A percentile compares a stretch with the other conserved stretches of the same genome.
phyloP scores from a whole-genome alignment of 1,284 basidiomycete species.

The Austroboletus novae-zelandiae region DNA sequence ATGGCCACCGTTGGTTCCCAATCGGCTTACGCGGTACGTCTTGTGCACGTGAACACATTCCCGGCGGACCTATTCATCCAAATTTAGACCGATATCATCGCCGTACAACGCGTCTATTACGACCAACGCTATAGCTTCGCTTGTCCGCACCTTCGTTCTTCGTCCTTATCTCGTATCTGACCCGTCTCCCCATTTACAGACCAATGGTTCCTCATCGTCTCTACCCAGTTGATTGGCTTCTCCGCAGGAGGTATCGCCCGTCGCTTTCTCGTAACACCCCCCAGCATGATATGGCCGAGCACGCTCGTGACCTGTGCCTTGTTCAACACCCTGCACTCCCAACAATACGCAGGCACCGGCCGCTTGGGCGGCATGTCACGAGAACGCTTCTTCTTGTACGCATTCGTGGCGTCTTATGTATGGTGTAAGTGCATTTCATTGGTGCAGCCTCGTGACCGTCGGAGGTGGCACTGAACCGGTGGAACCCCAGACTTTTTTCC shows the following conservation, averaged over 20 bases:
- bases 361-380: slow-evolving; percentile 43
- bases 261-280: slow-evolving; percentile 44
- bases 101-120: slow-evolving; percentile 39
- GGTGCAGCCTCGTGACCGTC: neutral
- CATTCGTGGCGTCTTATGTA: slow-evolving; percentile 38
- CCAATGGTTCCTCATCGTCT: slow-evolving; percentile 39
- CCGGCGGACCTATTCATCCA: slow-evolving; percentile 38
- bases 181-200: slow-evolving; percentile 14
- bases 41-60: neutral
- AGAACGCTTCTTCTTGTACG: slow-evolving; percentile 51
- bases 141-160: slow-evolving; percentile 26
- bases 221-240: slow-evolving; percentile 46
- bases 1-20: slow-evolving; percentile 52
- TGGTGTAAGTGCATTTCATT: slow-evolving; percentile 43
- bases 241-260: slow-evolving; percentile 46
- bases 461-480: slow-evolving; percentile 10
- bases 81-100: slow-evolving; percentile 46
- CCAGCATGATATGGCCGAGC: slow-evolving; percentile 51
- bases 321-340: slow-evolving; percentile 57
- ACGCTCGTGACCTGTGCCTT: slow-evolving; percentile 52
- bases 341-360: slow-evolving; percentile 46
- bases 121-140: slow-evolving; percentile 33
- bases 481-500: slow-evolving; percentile 43
- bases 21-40: slow-evolving; percentile 42
- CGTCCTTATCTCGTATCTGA: slow-evolving; percentile 4